Conservation (phyloP, 306 rosid species). For the Malus asiatica region DNA sequence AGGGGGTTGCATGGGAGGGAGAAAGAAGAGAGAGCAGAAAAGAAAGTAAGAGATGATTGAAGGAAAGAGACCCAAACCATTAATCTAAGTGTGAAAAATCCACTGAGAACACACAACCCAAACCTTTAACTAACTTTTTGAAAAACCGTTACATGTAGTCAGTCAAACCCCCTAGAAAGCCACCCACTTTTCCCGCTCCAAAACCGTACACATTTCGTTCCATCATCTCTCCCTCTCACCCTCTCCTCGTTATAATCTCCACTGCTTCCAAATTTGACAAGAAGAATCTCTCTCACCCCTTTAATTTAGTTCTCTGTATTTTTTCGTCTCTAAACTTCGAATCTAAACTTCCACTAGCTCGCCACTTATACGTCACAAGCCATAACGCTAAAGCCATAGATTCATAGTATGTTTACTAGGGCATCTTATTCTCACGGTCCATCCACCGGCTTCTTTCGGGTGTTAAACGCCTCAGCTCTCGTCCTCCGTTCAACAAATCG, state of each 20-base stretch:
- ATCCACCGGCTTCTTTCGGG: background rate
- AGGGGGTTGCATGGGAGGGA: too few relatives aligned
- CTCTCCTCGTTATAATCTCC: background rate
- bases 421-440: constrained; percentile 13
- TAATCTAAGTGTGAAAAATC: background rate
- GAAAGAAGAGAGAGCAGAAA: too few relatives aligned
- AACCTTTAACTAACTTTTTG: constrained; percentile 20
- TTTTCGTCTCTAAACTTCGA: background rate
- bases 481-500: constrained; percentile 26
- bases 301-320: background rate
- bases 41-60: too few relatives aligned
- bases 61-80: too few relatives aligned
- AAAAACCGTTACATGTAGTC: constrained; percentile 26
- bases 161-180: constrained; percentile 24
- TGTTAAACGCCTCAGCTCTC: constrained; percentile 18
- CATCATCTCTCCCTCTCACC: background rate
- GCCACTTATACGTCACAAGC: background rate
- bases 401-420: constrained; percentile 48
- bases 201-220: background rate
- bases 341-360: background rate
- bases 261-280: background rate
- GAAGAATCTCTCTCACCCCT: background rate
- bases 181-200: constrained; percentile 28
- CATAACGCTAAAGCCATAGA: background rate
- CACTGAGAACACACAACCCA: background rate